Evolutionary conservation across 176 grass and related monocot species (phyloP).

Genomic region (Avena eriantha): DNA sequence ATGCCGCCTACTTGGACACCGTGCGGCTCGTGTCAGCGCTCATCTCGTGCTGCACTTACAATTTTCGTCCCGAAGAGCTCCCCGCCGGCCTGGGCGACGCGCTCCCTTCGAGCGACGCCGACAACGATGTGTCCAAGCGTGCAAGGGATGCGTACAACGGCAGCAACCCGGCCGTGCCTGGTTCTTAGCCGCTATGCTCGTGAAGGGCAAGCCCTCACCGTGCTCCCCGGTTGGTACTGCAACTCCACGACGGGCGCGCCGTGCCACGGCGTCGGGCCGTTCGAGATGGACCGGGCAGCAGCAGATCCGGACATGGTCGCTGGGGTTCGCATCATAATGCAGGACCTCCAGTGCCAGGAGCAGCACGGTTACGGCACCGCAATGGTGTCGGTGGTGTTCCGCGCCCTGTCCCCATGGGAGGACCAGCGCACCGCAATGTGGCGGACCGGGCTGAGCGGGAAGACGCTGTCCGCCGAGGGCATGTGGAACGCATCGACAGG

Average conservation of each 20-base stretch:
- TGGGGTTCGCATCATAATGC: constrained; percentile 51
- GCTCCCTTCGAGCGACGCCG: constrained; percentile 25
- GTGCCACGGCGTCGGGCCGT: constrained; percentile 55
- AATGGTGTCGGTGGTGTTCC: constrained; percentile 55
- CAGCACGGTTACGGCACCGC: constrained; percentile 21
- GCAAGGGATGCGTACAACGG: constrained; percentile 47
- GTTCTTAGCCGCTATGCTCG: constrained; percentile 33
- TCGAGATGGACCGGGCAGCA: constrained; percentile 32
- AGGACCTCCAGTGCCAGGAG: constrained; percentile 48
- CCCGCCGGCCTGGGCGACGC: constrained; percentile 42
- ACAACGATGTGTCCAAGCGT: constrained; percentile 17
- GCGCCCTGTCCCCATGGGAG: constrained; percentile 47
- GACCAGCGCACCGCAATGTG: constrained; percentile 18
- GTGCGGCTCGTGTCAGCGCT: constrained; percentile 56
- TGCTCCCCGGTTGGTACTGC: constrained; percentile 52
- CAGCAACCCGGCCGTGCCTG: constrained; percentile 32
- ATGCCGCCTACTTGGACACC: constrained; percentile 51
- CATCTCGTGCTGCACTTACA: constrained; percentile 29
- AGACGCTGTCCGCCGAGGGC: constrained; percentile 59
- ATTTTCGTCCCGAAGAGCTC: constrained; percentile 51
- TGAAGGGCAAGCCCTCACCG: constrained; percentile 5
- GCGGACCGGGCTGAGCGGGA: constrained; percentile 28
- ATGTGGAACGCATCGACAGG: constrained; percentile 57
- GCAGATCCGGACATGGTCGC: background rate
- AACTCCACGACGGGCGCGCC: constrained; percentile 38